phyloP scores from a whole-genome alignment of 495 filamentous ascomycete genomes.

The Entonaema liquescens region DNA sequence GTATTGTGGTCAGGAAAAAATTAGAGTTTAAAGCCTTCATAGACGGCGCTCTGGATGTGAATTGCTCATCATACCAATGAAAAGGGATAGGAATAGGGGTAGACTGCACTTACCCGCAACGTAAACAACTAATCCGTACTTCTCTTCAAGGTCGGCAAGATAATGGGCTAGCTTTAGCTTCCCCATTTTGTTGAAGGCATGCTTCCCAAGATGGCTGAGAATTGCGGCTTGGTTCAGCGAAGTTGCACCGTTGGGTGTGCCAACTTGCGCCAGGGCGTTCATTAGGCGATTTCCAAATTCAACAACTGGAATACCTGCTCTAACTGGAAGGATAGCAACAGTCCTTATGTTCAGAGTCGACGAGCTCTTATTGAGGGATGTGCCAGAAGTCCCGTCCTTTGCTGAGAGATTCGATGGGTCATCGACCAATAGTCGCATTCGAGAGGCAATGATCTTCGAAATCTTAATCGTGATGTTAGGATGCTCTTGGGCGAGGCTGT shows the following conservation, averaged over 20 bases:
- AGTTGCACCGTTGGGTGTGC: conserved; percentile 86
- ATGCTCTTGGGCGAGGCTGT: conserved; percentile 95
- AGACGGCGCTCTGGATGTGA: conserved; percentile 51
- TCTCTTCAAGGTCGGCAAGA: conserved; percentile 95
- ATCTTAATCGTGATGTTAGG: conserved; percentile 99
- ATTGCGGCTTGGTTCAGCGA: conserved; percentile 94
- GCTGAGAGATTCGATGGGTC: conserved; percentile 65
- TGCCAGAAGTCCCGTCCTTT: conserved; percentile 60
- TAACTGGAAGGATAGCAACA: conserved; percentile 89
- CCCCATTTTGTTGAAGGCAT: conserved; percentile 97
- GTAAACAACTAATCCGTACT: conserved; percentile 94
- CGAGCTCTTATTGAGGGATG: conserved; percentile 71
- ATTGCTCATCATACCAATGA: conserved; percentile 54
- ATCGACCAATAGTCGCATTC: conserved; percentile 90
- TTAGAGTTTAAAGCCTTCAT: conserved; percentile 58
- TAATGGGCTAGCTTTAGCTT: conserved; percentile 97
- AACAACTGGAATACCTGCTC: conserved; percentile 88
- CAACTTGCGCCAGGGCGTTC: conserved; percentile 86
- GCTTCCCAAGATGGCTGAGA: conserved; percentile 89
- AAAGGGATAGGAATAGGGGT: conserved; percentile 5
- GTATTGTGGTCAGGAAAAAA: conserved; percentile 53
- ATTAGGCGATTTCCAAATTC: conserved; percentile 94
- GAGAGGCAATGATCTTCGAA: conserved; percentile 95
- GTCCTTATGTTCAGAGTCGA: conserved; percentile 93
- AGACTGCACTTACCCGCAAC: conserved; percentile 73